phyloP scores from a whole-genome alignment of 495 filamentous ascomycete species.

The Cenococcum geophilum region DNA sequence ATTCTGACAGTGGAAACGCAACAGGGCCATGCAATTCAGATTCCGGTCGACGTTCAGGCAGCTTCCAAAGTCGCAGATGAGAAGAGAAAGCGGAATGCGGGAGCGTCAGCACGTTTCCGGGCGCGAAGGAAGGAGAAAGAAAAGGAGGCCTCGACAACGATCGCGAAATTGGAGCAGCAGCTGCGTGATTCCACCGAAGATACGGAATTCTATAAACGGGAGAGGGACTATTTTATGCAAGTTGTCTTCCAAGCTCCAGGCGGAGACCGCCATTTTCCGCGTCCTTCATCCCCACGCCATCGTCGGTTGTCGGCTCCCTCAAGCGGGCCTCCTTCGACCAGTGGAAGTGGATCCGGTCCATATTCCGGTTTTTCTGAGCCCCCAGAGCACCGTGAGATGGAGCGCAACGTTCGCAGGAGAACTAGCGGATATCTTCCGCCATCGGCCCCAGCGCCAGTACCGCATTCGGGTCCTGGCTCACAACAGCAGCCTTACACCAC shows the following conservation, averaged over 20 bases:
- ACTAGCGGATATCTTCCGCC: constrained; percentile 27
- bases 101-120: constrained; percentile 83
- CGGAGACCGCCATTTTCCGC: constrained; percentile 36
- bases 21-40: constrained; percentile 35
- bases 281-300: constrained; percentile 34
- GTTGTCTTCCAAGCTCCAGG: constrained; percentile 31
- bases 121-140: constrained; percentile 87
- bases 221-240: constrained; percentile 38
- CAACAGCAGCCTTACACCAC: constrained; percentile 13
- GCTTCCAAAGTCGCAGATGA: constrained; percentile 40
- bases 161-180: constrained; percentile 58
- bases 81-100: constrained; percentile 66
- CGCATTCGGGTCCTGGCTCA: constrained; percentile 14
- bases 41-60: constrained; percentile 42
- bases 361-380: constrained; percentile 22
- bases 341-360: constrained; percentile 10
- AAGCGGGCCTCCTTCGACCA: constrained; percentile 11
- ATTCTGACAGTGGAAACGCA: constrained; percentile 39
- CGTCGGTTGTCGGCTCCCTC: constrained; percentile 16
- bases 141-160: constrained; percentile 60
- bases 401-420: constrained; percentile 27
- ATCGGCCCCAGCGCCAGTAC: constrained; percentile 6
- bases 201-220: constrained; percentile 38
- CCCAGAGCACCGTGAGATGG: constrained; percentile 14
- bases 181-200: constrained; percentile 39